These are phyloP conservation scores for Cystobasidium pallidum DNA, from an alignment of 1,284 basidiomycete species.

Conservation along the genomic window DNA sequence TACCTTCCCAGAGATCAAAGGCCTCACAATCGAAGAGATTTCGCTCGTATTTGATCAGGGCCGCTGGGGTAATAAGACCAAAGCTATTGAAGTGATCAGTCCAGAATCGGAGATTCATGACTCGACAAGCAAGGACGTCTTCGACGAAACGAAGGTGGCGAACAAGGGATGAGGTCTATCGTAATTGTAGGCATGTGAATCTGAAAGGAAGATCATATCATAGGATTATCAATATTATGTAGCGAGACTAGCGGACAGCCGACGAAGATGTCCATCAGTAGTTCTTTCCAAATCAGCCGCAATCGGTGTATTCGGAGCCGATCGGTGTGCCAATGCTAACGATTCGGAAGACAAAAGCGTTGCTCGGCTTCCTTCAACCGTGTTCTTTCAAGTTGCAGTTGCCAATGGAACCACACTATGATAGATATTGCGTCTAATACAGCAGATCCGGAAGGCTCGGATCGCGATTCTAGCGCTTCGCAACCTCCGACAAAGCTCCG, in stretches of 20 bases:
- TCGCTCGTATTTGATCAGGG: conserved; percentile 51
- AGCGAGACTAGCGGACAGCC: no score
- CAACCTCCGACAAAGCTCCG: conserved; percentile 5
- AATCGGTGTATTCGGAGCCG: no score
- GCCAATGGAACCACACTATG: background rate
- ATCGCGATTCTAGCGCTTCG: background rate
- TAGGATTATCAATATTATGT: no score
- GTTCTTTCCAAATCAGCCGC: no score
- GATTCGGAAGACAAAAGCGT: no score
- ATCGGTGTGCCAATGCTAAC: no score
- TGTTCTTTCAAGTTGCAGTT: no score
- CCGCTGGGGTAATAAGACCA: conserved; percentile 11
- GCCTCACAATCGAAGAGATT: conserved; percentile 53
- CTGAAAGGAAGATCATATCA: no score
- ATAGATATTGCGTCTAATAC: background rate
- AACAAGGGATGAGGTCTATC: background rate
- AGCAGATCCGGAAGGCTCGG: background rate
- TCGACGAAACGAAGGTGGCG: background rate
- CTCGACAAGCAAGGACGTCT: conserved; percentile 3
- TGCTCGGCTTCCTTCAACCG: no score
- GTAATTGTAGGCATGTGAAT: no score
- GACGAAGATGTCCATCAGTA: no score
- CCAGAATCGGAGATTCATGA: background rate
- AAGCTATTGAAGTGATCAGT: background rate
- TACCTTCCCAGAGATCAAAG: conserved; percentile 55